Evolutionary conservation across 345 rosid genomes (phyloP).

Genomic region (Odontarrhena argentea): DNA sequence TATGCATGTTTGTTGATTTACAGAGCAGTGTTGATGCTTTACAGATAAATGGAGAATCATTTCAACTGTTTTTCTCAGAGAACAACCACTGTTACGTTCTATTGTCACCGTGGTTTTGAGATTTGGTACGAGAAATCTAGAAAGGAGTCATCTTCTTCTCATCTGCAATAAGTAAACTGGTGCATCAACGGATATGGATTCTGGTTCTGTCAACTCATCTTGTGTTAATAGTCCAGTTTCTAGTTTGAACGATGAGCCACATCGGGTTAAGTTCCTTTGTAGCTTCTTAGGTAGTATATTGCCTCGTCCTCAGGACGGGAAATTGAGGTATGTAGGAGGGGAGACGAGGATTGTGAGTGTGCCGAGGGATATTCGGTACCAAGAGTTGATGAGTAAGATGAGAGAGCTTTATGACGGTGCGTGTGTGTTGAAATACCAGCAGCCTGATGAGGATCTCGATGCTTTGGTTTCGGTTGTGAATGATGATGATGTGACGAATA

Average conservation of each 20-base stretch:
- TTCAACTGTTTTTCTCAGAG: slow-evolving; percentile 31
- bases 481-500: slow-evolving; percentile 87
- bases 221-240: slow-evolving; percentile 45
- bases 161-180: slow-evolving; percentile 56
- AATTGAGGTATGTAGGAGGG: slow-evolving; percentile 89
- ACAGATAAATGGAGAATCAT: slow-evolving; percentile 39
- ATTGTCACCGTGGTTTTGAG: slow-evolving; percentile 37
- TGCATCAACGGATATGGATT: slow-evolving; percentile 56
- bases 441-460: slow-evolving; percentile 99
- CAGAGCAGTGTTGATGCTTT: slow-evolving; percentile 28
- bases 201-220: slow-evolving; percentile 45
- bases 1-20: slow-evolving; percentile 14
- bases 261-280: slow-evolving; percentile 81
- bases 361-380: slow-evolving; percentile 65
- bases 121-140: slow-evolving; percentile 32
- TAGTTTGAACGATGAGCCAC: slow-evolving; percentile 65
- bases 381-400: slow-evolving; percentile 85
- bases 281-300: slow-evolving; percentile 90
- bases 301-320: slow-evolving; percentile 98
- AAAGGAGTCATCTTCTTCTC: slow-evolving; percentile 40
- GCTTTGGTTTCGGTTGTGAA: slow-evolving; percentile 94
- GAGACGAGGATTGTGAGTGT: slow-evolving; percentile 88
- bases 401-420: slow-evolving; percentile 84
- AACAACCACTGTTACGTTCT: slow-evolving; percentile 38
- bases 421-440: slow-evolving; percentile 81